phyloP scores from a whole-genome alignment of 2,329 filamentous ascomycete species.

The Rhinocladiella similis region DNA sequence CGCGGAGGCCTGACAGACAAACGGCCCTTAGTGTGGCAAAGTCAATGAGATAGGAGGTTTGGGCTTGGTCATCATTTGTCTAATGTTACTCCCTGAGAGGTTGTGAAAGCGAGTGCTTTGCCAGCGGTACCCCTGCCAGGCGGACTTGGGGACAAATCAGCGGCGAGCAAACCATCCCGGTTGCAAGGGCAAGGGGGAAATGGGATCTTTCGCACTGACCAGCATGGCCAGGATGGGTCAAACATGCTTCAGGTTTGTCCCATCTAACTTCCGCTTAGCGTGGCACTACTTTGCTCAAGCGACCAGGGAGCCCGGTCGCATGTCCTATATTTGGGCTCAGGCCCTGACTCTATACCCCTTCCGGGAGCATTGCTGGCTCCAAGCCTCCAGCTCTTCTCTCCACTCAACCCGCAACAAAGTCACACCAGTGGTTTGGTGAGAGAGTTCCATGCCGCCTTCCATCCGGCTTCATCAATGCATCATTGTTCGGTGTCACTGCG shows the following conservation, averaged over 20 bases:
- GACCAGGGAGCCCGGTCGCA: constrained; percentile 5
- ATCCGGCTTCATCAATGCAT: constrained; percentile 6
- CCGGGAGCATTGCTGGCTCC: neutral
- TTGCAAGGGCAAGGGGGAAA: constrained; percentile 10
- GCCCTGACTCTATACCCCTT: constrained; percentile 16
- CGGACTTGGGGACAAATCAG: constrained; percentile 26
- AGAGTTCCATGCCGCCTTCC: constrained; percentile 21
- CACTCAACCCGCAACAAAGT: constrained; percentile 13
- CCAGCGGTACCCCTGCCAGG: constrained; percentile 10
- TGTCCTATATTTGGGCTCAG: constrained; percentile 21
- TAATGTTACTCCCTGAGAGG: constrained; percentile 6
- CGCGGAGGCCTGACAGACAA: neutral
- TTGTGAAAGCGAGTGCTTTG: constrained; percentile 11
- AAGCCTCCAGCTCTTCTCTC: constrained; percentile 9
- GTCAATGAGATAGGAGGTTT: neutral
- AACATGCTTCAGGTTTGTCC: constrained; percentile 18
- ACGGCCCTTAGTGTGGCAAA: neutral
- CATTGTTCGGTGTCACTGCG: neutral
- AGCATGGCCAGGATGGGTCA: constrained; percentile 15
- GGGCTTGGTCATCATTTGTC: constrained; percentile 10
- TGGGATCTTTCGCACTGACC: constrained; percentile 5
- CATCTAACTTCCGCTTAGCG: constrained; percentile 21
- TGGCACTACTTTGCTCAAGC: constrained; percentile 10
- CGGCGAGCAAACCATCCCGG: constrained; percentile 6
- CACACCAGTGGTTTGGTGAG: constrained; percentile 9